Percentiles rank a stretch among this genome's conserved stretches.
phyloP scores from a whole-genome alignment of 805 yeast species.

The Hanseniaspora opuntiae region DNA sequence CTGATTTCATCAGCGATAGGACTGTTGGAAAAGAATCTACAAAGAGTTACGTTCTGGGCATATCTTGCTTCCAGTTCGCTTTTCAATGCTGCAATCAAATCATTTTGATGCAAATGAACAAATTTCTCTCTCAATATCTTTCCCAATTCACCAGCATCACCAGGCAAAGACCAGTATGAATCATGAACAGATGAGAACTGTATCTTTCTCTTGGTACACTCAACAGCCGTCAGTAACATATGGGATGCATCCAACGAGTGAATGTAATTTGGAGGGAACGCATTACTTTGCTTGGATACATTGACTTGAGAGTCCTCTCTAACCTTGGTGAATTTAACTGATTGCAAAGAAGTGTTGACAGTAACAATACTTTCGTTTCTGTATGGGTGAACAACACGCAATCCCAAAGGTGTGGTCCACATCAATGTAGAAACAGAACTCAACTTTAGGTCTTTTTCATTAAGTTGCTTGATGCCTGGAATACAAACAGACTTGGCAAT shows the following conservation, averaged over 20 bases:
- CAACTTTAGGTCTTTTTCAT: constrained; percentile 24
- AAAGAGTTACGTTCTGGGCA: constrained; percentile 49
- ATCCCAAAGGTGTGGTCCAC: constrained; percentile 94
- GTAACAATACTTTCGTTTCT: constrained; percentile 52
- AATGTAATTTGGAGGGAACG: constrained; percentile 89
- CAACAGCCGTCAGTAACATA: constrained; percentile 78
- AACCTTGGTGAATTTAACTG: constrained; percentile 82
- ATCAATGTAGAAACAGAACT: constrained; percentile 62
- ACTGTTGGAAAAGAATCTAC: constrained; percentile 39
- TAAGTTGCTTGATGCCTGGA: constrained; percentile 37
- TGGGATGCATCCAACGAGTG: constrained; percentile 95
- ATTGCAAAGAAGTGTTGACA: constrained; percentile 72
- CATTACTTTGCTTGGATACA: constrained; percentile 77
- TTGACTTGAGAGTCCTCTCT: constrained; percentile 69
- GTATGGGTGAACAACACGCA: constrained; percentile 96
- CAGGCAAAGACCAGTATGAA: constrained; percentile 96
- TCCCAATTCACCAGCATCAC: constrained; percentile 64
- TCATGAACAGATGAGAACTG: constrained; percentile 93
- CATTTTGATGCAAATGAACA: constrained; percentile 59
- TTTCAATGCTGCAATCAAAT: constrained; percentile 55
- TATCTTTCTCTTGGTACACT: constrained; percentile 51
- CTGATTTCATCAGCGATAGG: constrained; percentile 39
- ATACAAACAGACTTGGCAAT: constrained; percentile 66
- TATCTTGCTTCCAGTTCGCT: constrained; percentile 75
- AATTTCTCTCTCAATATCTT: constrained; percentile 59